Percentiles rank a stretch among this genome's conserved stretches.
These are phyloP conservation scores for Curvularia lunata DNA, from an alignment of 2,329 filamentous ascomycete species.

Conservation along the genomic window DNA sequence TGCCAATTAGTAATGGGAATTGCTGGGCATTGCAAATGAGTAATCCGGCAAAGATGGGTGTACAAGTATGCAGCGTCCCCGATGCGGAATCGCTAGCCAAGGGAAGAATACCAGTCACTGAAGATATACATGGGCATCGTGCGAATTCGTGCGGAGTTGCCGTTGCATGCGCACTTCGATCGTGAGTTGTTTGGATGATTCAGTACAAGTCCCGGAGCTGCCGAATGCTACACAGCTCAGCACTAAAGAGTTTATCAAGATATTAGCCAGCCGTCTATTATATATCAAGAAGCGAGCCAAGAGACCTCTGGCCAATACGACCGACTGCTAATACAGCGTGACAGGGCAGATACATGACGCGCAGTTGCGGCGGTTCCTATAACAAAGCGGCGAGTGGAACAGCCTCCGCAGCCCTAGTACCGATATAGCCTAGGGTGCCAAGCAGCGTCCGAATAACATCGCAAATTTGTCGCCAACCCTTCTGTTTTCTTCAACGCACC, in stretches of 20 bases:
- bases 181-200: not conserved
- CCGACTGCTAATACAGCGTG: not conserved
- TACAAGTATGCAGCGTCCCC: not conserved
- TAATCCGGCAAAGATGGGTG: conserved; percentile 11
- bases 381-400: not conserved
- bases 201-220: not conserved
- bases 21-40: conserved; percentile 5
- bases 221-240: not conserved
- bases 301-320: not conserved
- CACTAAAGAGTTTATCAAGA: not conserved
- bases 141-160: not conserved
- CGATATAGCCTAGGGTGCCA: conserved; percentile 13
- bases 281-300: not conserved
- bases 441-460: conserved; percentile 27
- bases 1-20: conserved; percentile 21
- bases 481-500: conserved; percentile 41
- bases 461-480: conserved; percentile 19
- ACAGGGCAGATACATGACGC: not conserved
- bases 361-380: not conserved
- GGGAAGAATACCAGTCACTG: not conserved
- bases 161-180: not conserved
- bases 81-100: not conserved
- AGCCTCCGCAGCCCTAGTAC: not conserved
- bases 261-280: not conserved
- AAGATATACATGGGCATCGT: not conserved